These are phyloP conservation scores for Lactarius evosmus DNA, from an alignment of 768 basidiomycete genomes.

Conservation along the genomic window DNA sequence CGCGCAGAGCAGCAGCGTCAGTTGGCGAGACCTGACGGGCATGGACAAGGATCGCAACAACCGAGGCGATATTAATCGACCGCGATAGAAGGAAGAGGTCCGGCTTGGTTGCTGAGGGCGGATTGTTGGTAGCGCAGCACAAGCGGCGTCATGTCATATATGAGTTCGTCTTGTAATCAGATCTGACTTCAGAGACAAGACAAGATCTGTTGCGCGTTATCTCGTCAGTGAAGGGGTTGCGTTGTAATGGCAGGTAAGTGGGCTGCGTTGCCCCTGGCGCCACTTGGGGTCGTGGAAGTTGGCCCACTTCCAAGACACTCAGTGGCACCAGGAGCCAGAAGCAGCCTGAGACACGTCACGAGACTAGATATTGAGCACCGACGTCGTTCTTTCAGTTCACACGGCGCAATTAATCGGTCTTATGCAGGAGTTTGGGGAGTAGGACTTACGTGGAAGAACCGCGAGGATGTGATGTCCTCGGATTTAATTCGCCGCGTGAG, in stretches of 20 bases:
- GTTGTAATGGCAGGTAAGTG: neutral
- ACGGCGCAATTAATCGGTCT: neutral
- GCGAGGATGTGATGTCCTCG: neutral
- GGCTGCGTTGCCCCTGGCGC: neutral
- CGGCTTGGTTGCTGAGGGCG: neutral
- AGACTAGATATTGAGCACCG: neutral
- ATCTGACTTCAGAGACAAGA: neutral
- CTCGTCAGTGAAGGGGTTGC: neutral
- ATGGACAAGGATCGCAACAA: constrained; percentile 20
- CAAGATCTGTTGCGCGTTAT: neutral
- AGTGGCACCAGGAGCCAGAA: too few relatives aligned
- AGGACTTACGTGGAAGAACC: neutral
- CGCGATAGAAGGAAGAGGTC: neutral
- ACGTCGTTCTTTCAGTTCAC: neutral
- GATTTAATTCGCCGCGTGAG: neutral
- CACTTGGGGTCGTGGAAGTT: too few relatives aligned
- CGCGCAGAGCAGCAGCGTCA: constrained; percentile 16
- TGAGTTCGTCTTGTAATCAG: neutral
- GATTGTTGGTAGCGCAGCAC: neutral
- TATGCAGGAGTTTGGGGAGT: neutral
- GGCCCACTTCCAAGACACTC: too few relatives aligned
- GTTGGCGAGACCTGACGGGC: constrained; percentile 9
- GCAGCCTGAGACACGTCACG: neutral
- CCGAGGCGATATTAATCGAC: constrained; percentile 10
- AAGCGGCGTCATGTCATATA: neutral